A percentile compares a stretch with the other conserved stretches of the same genome.
These are phyloP conservation scores for Rhizoclosmatium globosum DNA, from an alignment of 192 early-diverging fungal species.

Conservation along the genomic window DNA sequence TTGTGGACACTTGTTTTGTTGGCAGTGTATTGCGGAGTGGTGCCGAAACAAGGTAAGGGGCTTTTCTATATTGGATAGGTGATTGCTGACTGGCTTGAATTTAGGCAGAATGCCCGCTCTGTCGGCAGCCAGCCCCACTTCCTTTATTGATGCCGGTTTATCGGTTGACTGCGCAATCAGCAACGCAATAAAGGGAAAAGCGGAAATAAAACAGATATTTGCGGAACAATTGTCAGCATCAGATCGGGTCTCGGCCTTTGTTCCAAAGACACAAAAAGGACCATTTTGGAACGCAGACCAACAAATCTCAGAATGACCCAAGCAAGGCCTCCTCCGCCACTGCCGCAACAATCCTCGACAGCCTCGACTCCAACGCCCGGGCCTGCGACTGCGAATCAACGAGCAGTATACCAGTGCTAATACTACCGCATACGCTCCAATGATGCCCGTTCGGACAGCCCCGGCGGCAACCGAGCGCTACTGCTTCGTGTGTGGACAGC, in stretches of 20 bases:
- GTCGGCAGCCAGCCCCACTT: slow-evolving; percentile 73
- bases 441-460: no score
- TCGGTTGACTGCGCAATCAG: background rate
- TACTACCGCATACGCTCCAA: no score
- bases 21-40: slow-evolving; percentile 94
- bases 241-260: background rate
- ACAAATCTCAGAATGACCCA: background rate
- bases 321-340: background rate
- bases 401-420: background rate
- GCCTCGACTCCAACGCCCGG: background rate
- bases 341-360: background rate
- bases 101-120: slow-evolving; percentile 91
- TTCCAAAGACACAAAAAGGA: background rate
- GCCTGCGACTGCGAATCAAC: background rate
- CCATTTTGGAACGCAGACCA: background rate
- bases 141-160: slow-evolving; percentile 11
- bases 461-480: background rate
- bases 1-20: slow-evolving; percentile 97
- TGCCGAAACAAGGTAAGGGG: slow-evolving; percentile 79
- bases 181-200: background rate
- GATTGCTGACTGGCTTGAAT: background rate
- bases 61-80: background rate
- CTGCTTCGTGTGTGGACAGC: slow-evolving; percentile 18
- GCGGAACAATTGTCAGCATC: background rate
- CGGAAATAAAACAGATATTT: background rate